Evolutionary conservation across 345 rosid genomes (phyloP), one percentile per base, ranked within the genome.

Genomic region (Populus tremula): DNA sequence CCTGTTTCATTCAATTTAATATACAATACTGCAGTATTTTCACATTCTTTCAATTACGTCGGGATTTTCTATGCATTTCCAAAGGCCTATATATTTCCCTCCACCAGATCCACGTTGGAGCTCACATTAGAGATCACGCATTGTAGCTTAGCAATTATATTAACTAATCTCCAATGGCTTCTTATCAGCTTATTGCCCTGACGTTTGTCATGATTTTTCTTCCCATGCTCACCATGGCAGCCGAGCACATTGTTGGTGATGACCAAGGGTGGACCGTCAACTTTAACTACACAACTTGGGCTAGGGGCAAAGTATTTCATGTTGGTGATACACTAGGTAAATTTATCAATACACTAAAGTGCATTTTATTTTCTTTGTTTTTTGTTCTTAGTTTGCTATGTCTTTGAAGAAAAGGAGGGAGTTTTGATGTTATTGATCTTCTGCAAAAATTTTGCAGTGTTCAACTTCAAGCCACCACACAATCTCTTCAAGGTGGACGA

Each of bases 281-380:
- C 14, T 69, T 65, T 29, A 63, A 84, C 71, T 84, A 83, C 79
- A 62, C 75, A 18, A 27, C 62, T 63, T 87, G 89, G 87, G 84
- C 87, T 41, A 39, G 41, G 0, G 82, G 66, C 77, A 84, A 81
- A 77, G 73, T 36, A 2, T 87, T 87, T 53, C 31, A 25, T 0
- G 78, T 84, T 21, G 87, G 87, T 1, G 89, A 87, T 67, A 72
- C 17, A 56, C 54, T 83, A 64, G 85, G 87, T 87, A 82, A 1
- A 6, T 11, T 3, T 74, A 8, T 59, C 31, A 14, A 54, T 45
- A 11, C 8, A 36, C 1, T 36, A 6, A 36, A 36, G 39, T 36
- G 39, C 39, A 36, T 36, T 31, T 41, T 39, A 63, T 53, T 13
- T 2, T 23, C 59, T 4, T 5, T 7, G 59, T 50, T 14, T 23